A percentile compares a stretch with the other conserved stretches of the same genome.
Evolutionary conservation across 2,329 filamentous ascomycete species (phyloP).

Genomic region (Stachybotrys echinatus): DNA sequence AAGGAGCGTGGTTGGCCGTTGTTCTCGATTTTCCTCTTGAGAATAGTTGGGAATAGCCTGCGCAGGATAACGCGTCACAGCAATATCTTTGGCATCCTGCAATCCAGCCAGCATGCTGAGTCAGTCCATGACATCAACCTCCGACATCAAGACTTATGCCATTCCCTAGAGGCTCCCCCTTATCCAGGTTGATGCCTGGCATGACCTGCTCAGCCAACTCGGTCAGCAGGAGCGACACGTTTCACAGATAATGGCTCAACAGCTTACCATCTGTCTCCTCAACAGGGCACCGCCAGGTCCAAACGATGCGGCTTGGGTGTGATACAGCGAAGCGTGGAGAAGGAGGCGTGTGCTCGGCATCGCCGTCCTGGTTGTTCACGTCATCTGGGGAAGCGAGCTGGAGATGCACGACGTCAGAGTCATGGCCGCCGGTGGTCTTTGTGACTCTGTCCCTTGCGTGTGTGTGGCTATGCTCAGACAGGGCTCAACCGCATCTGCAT

Average conservation of each 20-base stretch:
- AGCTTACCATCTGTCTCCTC: conserved; percentile 50
- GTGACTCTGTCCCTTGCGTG: too few relatives aligned
- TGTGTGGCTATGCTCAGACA: too few relatives aligned
- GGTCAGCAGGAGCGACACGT: conserved; percentile 52
- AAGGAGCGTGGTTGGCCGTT: too few relatives aligned
- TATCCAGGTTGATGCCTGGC: conserved; percentile 16
- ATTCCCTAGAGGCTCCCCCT: conserved; percentile 29
- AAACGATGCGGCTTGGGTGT: conserved; percentile 35
- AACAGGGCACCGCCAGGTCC: conserved; percentile 42
- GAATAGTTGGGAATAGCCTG: too few relatives aligned
- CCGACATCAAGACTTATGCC: too few relatives aligned
- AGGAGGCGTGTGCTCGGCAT: conserved; percentile 48
- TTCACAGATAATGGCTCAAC: conserved; percentile 73
- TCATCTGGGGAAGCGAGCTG: conserved; percentile 60
- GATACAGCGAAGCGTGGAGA: conserved; percentile 23
- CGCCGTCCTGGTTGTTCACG: conserved; percentile 60
- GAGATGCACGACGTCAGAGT: conserved; percentile 32
- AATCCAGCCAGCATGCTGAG: too few relatives aligned
- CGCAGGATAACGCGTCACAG: too few relatives aligned
- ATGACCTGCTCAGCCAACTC: conserved; percentile 50
- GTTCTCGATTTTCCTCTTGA: too few relatives aligned
- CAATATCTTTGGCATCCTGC: too few relatives aligned
- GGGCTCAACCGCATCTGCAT: too few relatives aligned
- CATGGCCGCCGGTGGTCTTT: too few relatives aligned
- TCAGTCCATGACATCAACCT: too few relatives aligned